Percentiles rank a stretch among this genome's conserved stretches.
Evolutionary conservation across 2,329 filamentous ascomycete genomes (phyloP).

Genomic region (Penicillium sp.): DNA sequence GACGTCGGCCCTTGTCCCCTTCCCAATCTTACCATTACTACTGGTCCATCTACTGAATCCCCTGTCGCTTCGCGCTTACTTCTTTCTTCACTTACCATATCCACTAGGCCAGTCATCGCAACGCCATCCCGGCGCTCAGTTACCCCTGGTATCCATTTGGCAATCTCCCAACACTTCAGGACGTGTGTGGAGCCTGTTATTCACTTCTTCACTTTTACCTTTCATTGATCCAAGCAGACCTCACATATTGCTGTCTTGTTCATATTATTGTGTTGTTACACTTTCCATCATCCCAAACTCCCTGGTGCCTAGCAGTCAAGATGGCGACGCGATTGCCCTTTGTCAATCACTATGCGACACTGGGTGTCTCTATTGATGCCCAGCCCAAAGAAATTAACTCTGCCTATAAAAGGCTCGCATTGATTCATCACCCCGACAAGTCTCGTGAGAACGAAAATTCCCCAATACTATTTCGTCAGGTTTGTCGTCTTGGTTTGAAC

Average conservation of each 20-base stretch:
- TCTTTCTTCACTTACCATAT: not conserved
- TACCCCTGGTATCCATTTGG: too few relatives aligned
- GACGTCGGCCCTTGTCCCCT: too few relatives aligned
- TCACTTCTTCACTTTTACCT: too few relatives aligned
- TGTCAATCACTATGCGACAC: conserved; percentile 27
- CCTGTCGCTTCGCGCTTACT: not conserved
- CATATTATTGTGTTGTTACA: too few relatives aligned
- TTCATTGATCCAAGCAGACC: too few relatives aligned
- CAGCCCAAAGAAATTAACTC: conserved; percentile 32
- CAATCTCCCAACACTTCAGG: too few relatives aligned
- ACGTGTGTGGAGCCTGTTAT: too few relatives aligned
- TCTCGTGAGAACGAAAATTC: conserved; percentile 11
- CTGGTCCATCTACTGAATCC: too few relatives aligned
- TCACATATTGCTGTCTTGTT: too few relatives aligned
- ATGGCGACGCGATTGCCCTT: conserved; percentile 8
- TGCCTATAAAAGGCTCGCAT: conserved; percentile 35
- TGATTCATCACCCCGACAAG: conserved; percentile 39
- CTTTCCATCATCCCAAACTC: conserved; percentile 2
- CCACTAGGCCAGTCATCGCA: too few relatives aligned
- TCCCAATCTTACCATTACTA: too few relatives aligned
- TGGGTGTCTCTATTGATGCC: conserved; percentile 28
- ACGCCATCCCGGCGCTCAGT: not conserved
- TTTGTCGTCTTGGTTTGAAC: too few relatives aligned
- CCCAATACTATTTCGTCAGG: conserved; percentile 24
- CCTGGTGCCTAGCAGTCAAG: conserved; percentile 1